Base-by-base conservation (phyloP, 192 early-diverging fungal species). In the Chytriomyces confervae region DNA sequence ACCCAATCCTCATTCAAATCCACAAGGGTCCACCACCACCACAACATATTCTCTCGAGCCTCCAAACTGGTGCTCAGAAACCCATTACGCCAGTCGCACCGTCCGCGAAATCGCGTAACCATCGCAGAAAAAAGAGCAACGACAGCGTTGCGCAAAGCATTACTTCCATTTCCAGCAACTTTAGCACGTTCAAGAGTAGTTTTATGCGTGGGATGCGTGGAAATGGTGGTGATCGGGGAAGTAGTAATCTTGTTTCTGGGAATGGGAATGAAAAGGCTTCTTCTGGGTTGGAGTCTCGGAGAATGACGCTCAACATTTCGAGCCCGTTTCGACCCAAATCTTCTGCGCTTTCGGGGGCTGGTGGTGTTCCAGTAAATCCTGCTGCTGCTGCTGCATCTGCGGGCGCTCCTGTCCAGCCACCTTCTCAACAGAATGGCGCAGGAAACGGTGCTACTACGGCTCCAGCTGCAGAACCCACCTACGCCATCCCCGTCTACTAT, bases 11-110 rank as follows among this genome's bases (percentile, higher is more conserved):
- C 47, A 76, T 76, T 16, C 74, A 76, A 36, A 46, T 76, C 43
- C 74, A 76, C 74, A 76, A 76, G 27, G 74, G 74, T 10, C 63
- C 61, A 51, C 62, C 74, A 65, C 74, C 74, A 53, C 74, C 74
- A 13, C 27, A 76, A 18, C 16, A 8, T 7, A 29, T 53, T n/a
- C n/a, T 76, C 10, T 66, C 62, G 11, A 11, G 7, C 3, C 46
- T 76, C 7, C 74, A 76, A 76, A 49, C 29, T 3, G 43, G 24
- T 11, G n/a, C 48, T 18, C 74, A 76, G 49, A 46, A 64, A 29
- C 74, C 62, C 23, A 76, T 76, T 48, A 74, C 72, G 3, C 45
- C 27, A 5, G 50, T 36, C 1, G 50, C 43, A 20, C 53, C 53
- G 2, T 5, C 53, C 1, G 53, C 53, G 20, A 57, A 57, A 13